These are phyloP conservation scores for Phytopythium delawarense DNA, from an alignment of 352 stramenopile species.

Conservation along the genomic window DNA sequence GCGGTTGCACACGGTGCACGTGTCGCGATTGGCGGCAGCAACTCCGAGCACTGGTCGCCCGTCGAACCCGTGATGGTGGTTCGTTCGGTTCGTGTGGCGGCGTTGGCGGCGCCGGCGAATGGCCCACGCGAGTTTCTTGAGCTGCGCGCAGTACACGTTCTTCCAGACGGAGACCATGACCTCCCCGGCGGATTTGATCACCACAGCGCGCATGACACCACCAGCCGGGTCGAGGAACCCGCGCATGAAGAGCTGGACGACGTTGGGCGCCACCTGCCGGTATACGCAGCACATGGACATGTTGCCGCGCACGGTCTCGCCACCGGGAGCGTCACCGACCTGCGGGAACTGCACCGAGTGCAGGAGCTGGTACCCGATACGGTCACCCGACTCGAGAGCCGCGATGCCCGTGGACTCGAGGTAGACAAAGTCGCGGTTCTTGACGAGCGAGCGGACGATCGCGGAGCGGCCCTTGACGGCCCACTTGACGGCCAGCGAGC, in stretches of 20 bases:
- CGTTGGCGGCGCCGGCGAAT: constrained; percentile 17
- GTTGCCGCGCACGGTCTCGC: constrained; percentile 39
- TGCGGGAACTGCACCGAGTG: constrained; percentile 59
- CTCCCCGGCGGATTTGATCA: constrained; percentile 38
- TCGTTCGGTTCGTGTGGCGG: not conserved
- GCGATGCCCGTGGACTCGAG: constrained; percentile 49
- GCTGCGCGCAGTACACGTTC: constrained; percentile 40
- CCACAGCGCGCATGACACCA: constrained; percentile 34
- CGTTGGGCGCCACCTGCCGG: constrained; percentile 38
- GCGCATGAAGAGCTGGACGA: constrained; percentile 43
- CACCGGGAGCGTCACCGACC: constrained; percentile 25
- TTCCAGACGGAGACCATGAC: constrained; percentile 43
- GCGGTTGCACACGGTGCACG: constrained; percentile 16
- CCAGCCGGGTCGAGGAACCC: constrained; percentile 38
- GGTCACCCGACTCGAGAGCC: constrained; percentile 31
- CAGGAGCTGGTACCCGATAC: constrained; percentile 57
- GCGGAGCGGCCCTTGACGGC: constrained; percentile 39
- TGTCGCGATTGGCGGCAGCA: constrained; percentile 16
- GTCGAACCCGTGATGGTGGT: not conserved
- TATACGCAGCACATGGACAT: constrained; percentile 53
- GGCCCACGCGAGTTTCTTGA: constrained; percentile 37
- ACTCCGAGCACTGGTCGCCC: constrained; percentile 6
- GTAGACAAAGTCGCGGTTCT: constrained; percentile 58
- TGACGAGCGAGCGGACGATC: constrained; percentile 38
- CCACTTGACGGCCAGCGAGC: constrained; percentile 48